Conservation (phyloP, 768 basidiomycete species). For the Gymnopilus dilepis region DNA sequence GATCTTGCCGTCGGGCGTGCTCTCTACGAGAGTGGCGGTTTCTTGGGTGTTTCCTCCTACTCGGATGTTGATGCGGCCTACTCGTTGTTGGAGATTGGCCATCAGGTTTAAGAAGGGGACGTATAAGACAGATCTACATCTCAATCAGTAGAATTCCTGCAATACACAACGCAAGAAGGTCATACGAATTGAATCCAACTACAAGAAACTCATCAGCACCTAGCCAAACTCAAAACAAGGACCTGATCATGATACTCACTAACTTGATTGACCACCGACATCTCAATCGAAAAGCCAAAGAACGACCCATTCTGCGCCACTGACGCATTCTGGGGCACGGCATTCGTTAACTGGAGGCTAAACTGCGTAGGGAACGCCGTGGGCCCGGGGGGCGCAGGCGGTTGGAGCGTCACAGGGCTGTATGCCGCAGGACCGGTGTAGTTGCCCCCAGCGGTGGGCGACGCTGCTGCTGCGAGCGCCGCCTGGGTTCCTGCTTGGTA, state of each 20-base stretch:
- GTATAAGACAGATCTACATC: conserved; percentile 47
- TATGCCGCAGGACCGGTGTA: conserved; percentile 61
- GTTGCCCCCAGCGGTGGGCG: conserved; percentile 26
- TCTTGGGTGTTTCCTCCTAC: conserved; percentile 87
- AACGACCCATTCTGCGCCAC: conserved; percentile 45
- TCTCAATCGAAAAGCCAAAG: conserved; percentile 67
- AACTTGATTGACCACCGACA: conserved; percentile 64
- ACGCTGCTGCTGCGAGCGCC: conserved; percentile 1
- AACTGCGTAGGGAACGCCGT: conserved; percentile 48
- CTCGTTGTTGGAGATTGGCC: conserved; percentile 66
- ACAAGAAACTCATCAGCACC: not conserved
- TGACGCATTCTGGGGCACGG: conserved; percentile 39
- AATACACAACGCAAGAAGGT: conserved; percentile 19
- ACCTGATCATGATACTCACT: conserved; percentile 41
- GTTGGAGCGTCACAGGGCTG: conserved; percentile 51
- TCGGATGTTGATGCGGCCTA: conserved; percentile 66
- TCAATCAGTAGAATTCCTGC: not conserved
- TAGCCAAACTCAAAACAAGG: not conserved
- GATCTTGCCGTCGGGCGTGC: conserved; percentile 50
- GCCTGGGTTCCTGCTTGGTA: conserved; percentile 1
- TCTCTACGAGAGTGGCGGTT: conserved; percentile 54
- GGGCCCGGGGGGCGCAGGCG: conserved; percentile 58
- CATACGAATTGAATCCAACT: conserved; percentile 20
- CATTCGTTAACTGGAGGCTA: conserved; percentile 47
- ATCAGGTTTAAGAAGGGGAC: conserved; percentile 80